phyloP scores from a whole-genome alignment of 2,329 filamentous ascomycete species.

The Fusarium newnesense region DNA sequence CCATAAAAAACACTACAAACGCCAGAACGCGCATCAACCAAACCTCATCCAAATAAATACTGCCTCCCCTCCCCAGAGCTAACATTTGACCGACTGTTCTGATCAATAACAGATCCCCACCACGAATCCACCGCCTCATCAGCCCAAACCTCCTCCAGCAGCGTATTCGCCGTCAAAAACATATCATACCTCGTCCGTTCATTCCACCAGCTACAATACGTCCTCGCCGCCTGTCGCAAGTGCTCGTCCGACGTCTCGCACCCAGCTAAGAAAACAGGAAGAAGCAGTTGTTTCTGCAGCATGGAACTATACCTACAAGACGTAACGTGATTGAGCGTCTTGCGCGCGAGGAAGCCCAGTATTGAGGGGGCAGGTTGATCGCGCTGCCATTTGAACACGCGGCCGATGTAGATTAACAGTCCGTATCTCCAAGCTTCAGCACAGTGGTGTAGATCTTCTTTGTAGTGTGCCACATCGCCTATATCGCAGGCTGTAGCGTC shows the following conservation, averaged over 20 bases:
- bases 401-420: neutral
- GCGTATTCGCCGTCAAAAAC: neutral
- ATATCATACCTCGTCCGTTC: neutral
- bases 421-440: neutral
- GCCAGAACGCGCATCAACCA: rapidly evolving
- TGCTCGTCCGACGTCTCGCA: neutral
- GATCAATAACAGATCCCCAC: neutral
- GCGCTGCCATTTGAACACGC: neutral
- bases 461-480: neutral
- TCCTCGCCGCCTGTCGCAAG: neutral
- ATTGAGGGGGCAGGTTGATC: neutral
- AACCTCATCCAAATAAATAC: neutral
- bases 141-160: neutral
- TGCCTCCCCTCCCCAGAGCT: neutral
- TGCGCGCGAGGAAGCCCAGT: neutral
- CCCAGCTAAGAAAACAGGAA: neutral
- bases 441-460: neutral
- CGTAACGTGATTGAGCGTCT: neutral
- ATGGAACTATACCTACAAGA: neutral
- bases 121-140: neutral
- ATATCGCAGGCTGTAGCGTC: neutral
- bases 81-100: neutral
- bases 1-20: too few relatives aligned
- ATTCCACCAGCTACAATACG: neutral
- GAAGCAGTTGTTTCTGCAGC: neutral